A percentile compares a stretch with the other conserved stretches of the same genome.
phyloP scores from a whole-genome alignment of 2,329 filamentous ascomycete species.

The Pseudogymnoascus destructans region DNA sequence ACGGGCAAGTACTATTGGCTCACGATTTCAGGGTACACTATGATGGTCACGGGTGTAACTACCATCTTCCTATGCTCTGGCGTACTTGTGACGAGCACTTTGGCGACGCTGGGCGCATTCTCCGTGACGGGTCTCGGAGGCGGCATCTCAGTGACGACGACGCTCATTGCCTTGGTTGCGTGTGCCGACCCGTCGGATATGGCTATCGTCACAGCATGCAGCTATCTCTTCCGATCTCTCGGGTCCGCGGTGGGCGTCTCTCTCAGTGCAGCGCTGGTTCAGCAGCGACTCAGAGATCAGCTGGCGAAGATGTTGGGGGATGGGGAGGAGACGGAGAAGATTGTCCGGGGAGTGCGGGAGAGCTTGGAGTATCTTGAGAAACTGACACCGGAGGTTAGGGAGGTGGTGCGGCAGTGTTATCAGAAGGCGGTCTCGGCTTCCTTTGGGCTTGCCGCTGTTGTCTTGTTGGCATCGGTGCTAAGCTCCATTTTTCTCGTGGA shows the following conservation, averaged over 20 bases:
- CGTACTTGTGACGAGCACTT: constrained; percentile 33
- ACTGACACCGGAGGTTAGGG: constrained; percentile 46
- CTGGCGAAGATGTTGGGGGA: constrained; percentile 41
- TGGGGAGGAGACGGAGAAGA: constrained; percentile 46
- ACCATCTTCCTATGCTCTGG: constrained; percentile 46
- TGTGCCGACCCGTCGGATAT: constrained; percentile 55
- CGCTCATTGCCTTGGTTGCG: constrained; percentile 58
- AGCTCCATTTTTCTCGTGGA: constrained; percentile 42
- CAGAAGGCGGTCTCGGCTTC: constrained; percentile 33
- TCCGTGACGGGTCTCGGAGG: constrained; percentile 36
- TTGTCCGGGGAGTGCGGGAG: constrained; percentile 56
- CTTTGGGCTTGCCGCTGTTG: constrained; percentile 29
- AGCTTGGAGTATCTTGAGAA: constrained; percentile 55
- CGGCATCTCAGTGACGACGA: constrained; percentile 53
- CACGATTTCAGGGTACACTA: constrained; percentile 42
- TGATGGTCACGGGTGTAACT: constrained; percentile 40
- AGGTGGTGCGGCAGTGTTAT: constrained; percentile 54
- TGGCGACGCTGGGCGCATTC: constrained; percentile 44
- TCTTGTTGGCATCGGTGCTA: constrained; percentile 30
- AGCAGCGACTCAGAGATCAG: constrained; percentile 48
- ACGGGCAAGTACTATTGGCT: constrained; percentile 62
- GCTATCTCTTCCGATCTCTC: constrained; percentile 67
- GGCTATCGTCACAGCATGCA: constrained; percentile 64
- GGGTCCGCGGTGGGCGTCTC: constrained; percentile 58
- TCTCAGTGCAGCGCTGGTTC: constrained; percentile 53